These are phyloP conservation scores for Erythrobasidium hasegawianum DNA, from an alignment of 1,284 basidiomycete species.

Conservation along the genomic window DNA sequence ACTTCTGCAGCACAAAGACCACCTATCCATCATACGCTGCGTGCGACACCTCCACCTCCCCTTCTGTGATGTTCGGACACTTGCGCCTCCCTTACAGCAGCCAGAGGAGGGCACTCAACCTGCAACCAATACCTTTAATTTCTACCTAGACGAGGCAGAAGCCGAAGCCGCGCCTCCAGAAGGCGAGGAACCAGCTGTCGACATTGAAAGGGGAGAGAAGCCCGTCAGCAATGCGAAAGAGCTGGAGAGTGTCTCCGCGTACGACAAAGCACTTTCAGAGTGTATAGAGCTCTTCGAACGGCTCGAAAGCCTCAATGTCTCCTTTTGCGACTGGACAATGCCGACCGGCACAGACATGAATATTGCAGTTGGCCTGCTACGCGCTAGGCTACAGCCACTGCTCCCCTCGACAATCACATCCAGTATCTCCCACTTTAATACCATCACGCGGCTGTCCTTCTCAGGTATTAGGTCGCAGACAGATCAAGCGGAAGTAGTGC, in stretches of 20 bases:
- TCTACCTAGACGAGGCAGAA: neutral
- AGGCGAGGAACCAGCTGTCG: neutral
- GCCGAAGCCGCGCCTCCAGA: neutral
- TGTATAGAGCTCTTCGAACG: neutral
- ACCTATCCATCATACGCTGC: neutral
- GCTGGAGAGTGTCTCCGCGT: neutral
- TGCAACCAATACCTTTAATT: neutral
- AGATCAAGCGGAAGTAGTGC: neutral
- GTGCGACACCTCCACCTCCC: neutral
- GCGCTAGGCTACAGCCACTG: neutral
- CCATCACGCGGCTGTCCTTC: neutral
- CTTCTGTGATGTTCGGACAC: neutral
- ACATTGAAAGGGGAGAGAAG: neutral
- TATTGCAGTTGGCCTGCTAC: neutral
- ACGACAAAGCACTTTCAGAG: neutral
- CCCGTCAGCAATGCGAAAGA: neutral
- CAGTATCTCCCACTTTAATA: neutral
- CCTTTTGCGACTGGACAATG: neutral
- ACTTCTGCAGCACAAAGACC: neutral
- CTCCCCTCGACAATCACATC: neutral
- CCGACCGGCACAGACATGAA: neutral
- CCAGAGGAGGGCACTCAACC: neutral
- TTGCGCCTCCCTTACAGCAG: neutral
- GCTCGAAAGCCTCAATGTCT: neutral
- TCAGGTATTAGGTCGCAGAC: neutral